These are phyloP conservation scores for Coccinonectria pachysandricola DNA, from an alignment of 2,329 filamentous ascomycete species.

Conservation along the genomic window DNA sequence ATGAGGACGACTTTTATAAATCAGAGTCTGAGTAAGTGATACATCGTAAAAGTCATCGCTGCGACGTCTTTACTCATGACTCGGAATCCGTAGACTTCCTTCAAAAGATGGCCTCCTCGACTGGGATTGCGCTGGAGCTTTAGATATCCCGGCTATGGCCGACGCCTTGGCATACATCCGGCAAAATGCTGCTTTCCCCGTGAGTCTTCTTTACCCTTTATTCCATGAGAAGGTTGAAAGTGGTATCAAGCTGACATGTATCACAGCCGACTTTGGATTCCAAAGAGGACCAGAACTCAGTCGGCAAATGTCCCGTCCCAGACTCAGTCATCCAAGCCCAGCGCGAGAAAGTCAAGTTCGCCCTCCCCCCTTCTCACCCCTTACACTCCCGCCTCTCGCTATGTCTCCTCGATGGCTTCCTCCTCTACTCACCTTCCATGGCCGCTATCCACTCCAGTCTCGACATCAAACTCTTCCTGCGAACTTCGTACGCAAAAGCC, in stretches of 20 bases:
- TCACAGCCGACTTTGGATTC: conserved; percentile 22
- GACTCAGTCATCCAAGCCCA: conserved; percentile 35
- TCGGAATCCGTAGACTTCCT: conserved; percentile 44
- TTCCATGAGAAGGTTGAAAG: background rate
- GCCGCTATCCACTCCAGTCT: conserved; percentile 49
- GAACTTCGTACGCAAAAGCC: conserved; percentile 53
- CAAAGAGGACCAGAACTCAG: conserved; percentile 50
- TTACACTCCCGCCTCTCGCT: conserved; percentile 33
- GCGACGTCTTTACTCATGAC: background rate
- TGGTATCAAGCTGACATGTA: background rate
- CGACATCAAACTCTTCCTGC: conserved; percentile 70
- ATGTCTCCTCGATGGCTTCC: conserved; percentile 79
- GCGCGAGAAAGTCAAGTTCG: conserved; percentile 36
- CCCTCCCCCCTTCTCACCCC: conserved; percentile 34
- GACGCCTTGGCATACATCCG: conserved; percentile 61
- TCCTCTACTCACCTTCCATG: conserved; percentile 58
- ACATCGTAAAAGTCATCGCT: no score
- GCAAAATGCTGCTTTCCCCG: conserved; percentile 53
- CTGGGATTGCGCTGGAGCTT: conserved; percentile 80
- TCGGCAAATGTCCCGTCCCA: conserved; percentile 44
- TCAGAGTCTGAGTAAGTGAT: conserved; percentile 58
- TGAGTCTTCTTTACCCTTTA: conserved; percentile 26
- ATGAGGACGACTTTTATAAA: conserved; percentile 94
- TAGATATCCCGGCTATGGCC: conserved; percentile 61
- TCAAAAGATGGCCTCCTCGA: conserved; percentile 57